Base-by-base conservation (phyloP, 2,329 filamentous ascomycete genomes). In the Beauveria sp. region DNA sequence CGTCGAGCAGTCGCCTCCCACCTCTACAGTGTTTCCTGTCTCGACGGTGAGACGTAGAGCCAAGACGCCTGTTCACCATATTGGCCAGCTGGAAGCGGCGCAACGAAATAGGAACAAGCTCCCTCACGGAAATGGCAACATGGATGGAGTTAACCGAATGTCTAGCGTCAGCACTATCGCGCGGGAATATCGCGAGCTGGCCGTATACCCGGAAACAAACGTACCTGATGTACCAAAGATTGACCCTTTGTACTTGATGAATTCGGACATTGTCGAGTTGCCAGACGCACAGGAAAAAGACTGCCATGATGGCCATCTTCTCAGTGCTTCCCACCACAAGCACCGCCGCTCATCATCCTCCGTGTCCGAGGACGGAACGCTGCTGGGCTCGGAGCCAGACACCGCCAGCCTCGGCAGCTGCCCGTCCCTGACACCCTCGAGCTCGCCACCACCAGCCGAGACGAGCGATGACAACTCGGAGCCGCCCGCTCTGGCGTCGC, bases 31-130 rank as follows among this genome's bases (percentile, higher is more conserved):
- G n/a, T 46, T 44, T 14, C 24, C 64, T 37, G 12, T 2, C 59
- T 72, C 71, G 3, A 69, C 68, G 7, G 73, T 74, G 65, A 75
- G 79, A 61, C 75, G 77, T 34, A 77, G 77, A 56, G 78, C 79
- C 44, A 83, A 82, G 68, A 83, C 80, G 2, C 80, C 80, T 0
- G 77, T 82, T 24, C 74, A 74, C 47, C 71, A 72, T 10, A 79
- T 83, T 61, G 79, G 79, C 16, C 80, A 83, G 65, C 71, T 80
- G 2, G 80, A 83, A 62, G 66, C 70, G 7, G 62, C 66, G 16
- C 64, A 67, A 26, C 61, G 63, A 50, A 62, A 67, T 52, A 65
- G 69, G 8, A 48, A 26, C 7, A 43, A n/a, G n/a, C 3, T 1
- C 7, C 3, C 7, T 24, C 3, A 5, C 5, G 24, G 26, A 2